Base-by-base conservation (phyloP, 176 grass and related monocot species). In the Bonia amplexicaulis region DNA sequence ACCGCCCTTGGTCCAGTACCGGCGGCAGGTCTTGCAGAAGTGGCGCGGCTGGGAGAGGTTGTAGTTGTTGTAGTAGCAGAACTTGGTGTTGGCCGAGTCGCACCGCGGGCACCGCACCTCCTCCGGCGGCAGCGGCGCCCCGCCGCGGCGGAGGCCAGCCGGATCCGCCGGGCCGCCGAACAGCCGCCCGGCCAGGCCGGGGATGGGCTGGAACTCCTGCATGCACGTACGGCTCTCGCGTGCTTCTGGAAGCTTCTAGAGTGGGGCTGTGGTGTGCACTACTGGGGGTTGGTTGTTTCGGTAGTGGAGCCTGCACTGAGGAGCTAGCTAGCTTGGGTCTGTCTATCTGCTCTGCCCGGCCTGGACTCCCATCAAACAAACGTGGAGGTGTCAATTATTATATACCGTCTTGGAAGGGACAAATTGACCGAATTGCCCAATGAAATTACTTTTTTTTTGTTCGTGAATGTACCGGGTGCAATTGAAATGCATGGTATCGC, bases 11-110 rank as follows among this genome's bases (percentile, higher is more conserved):
- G 89, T 93, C 91, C 91, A 93, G 85, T 90, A 93, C 44, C 91
- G 88, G 66, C 91, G 91, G 77, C 91, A 93, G 51, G 39, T 71
- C 85, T 89, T 91, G 72, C 92, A 94, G 83, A 91, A 94, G 73
- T 94, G 89, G 51, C 92, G 88, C 52, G 92, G 92, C 83, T 94
- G 92, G 22, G 92, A 84, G 9, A 90, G 75, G 79, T 88, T 94
- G 69, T 94, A 91, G 62, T 94, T 94, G 82, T 94, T 94, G 79
- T 91, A 94, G 74, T 94, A 94, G 74, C 92, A 94, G 88, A 94
- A 94, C 81, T 94, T 94, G 55, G 89, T 94, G 88, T 94, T 86
- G 14, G 89, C 75, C 48, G 92, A 94, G 11, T 91, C 92, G 45
- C 92, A 94, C 51, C 92, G 85, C 9, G 92, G 92, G 73, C 92